phyloP scores from a whole-genome alignment of 352 stramenopile genomes.

The Pythium phragmiticola region DNA sequence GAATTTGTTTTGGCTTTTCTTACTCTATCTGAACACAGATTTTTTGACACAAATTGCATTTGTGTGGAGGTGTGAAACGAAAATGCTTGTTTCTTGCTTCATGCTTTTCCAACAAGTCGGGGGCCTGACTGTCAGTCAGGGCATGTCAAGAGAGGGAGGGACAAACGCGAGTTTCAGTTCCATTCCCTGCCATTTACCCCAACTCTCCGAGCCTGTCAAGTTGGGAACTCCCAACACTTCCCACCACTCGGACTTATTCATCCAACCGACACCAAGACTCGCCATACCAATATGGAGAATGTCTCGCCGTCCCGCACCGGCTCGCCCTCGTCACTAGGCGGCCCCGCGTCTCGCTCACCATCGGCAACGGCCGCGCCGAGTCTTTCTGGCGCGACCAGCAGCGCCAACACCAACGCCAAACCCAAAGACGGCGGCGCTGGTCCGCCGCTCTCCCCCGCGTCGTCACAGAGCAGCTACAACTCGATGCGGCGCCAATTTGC shows the following conservation, averaged over 20 bases:
- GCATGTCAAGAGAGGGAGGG: background rate
- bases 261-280: background rate
- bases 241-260: background rate
- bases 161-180: background rate
- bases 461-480: conserved; percentile 1
- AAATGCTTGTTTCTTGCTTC: background rate
- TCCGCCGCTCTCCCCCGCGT: conserved; percentile 16
- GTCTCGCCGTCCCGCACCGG: conserved; percentile 20
- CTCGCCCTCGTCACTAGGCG: conserved; percentile 21
- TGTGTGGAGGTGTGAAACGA: background rate
- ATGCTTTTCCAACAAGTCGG: background rate
- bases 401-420: background rate
- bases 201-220: too few relatives aligned
- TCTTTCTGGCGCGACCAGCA: conserved; percentile 10
- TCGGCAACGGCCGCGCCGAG: background rate
- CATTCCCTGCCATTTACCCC: too few relatives aligned
- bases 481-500: conserved; percentile 31
- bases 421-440: background rate
- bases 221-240: background rate
- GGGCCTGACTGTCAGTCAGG: background rate
- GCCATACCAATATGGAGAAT: background rate
- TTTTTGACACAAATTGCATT: background rate
- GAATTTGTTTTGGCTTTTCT: background rate
- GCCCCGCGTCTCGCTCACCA: conserved; percentile 5
- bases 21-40: background rate